These are phyloP conservation scores for Phytophthora aleatoria DNA, from an alignment of 352 stramenopile genomes.

Conservation along the genomic window DNA sequence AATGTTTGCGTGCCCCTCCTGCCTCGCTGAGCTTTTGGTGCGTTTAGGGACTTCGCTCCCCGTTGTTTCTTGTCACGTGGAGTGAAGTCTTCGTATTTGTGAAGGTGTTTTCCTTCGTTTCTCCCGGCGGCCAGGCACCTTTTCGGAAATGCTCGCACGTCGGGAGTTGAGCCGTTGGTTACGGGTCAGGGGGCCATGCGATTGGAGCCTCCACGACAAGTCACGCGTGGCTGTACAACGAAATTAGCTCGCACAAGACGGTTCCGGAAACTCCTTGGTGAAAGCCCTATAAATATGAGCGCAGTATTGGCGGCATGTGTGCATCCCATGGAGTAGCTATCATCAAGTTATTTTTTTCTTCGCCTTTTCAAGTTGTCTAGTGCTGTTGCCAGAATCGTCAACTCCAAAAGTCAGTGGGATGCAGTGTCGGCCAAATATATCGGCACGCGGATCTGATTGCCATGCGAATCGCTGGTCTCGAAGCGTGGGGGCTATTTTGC, in stretches of 20 bases:
- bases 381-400: no score
- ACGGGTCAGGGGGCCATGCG: conserved; percentile 19
- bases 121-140: conserved; percentile 21
- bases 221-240: conserved; percentile 1
- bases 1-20: conserved; percentile 2
- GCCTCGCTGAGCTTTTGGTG: background rate
- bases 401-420: no score
- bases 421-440: no score
- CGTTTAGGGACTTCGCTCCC: background rate
- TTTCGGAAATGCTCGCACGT: conserved; percentile 38
- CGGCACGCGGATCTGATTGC: no score
- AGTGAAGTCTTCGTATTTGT: conserved; percentile 12
- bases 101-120: conserved; percentile 24
- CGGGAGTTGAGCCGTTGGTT: conserved; percentile 28
- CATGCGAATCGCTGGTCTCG: no score
- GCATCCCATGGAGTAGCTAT: background rate
- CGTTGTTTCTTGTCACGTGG: background rate
- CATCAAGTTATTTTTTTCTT: background rate
- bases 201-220: conserved; percentile 10
- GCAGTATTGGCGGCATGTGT: background rate
- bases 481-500: no score
- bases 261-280: conserved; percentile 8
- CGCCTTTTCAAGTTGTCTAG: no score
- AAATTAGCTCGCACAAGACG: conserved; percentile 4
- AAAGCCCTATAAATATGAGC: conserved; percentile 1